Evolutionary conservation across 305 asterid genomes (phyloP).

Genomic region (Fraxinus baroniana): DNA sequence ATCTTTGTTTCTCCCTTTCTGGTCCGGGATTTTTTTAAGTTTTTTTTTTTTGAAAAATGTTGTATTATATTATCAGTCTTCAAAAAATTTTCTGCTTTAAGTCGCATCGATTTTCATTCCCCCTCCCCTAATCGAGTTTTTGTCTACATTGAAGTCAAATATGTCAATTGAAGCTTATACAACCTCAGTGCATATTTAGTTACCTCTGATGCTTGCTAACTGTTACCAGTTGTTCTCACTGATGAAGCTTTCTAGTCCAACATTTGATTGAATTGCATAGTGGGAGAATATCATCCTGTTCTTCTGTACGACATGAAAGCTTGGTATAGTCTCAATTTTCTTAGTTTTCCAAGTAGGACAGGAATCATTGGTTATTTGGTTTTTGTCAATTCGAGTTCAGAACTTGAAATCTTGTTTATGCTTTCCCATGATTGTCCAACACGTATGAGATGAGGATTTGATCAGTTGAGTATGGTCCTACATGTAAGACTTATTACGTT

Average conservation of each 20-base stretch:
- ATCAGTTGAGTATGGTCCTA: neutral
- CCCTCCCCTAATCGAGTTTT: neutral
- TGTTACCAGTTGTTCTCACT: neutral
- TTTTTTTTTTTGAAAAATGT: neutral
- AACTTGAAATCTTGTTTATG: neutral
- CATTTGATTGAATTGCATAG: neutral
- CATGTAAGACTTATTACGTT: constrained; percentile 8
- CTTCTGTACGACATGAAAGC: neutral
- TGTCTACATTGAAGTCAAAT: constrained; percentile 3
- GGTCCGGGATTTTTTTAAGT: neutral
- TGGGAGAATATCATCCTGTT: neutral
- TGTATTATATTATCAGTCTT: neutral
- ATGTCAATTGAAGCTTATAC: constrained; percentile 4
- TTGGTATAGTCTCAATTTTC: neutral
- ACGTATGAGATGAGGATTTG: neutral
- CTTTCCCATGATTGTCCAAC: neutral
- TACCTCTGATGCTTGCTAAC: neutral
- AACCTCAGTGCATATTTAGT: neutral
- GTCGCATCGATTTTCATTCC: neutral
- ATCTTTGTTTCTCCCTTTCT: constrained; percentile 13
- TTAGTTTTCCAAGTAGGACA: neutral
- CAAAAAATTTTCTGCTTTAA: neutral
- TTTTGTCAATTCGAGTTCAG: neutral
- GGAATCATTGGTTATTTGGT: neutral
- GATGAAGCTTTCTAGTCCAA: constrained; percentile 6